Conservation (phyloP, 345 rosid genomes). For the Passiflora organensis region DNA sequence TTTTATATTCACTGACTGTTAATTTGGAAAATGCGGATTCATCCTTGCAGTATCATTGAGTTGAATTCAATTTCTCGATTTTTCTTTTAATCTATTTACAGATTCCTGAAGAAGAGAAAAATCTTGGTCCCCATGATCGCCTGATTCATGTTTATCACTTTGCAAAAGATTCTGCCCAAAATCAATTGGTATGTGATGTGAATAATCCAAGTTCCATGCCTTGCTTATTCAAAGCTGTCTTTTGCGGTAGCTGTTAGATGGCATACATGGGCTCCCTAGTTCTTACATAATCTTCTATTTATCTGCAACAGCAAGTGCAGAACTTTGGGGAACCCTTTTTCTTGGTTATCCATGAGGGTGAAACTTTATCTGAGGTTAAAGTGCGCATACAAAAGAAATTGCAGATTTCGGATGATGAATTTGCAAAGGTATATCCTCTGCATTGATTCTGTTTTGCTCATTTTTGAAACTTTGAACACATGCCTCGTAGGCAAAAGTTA, state of each 20-base stretch:
- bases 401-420: slow-evolving; percentile 90
- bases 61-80: not conserved
- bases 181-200: slow-evolving; percentile 44
- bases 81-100: slow-evolving; percentile 21
- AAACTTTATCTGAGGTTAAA: slow-evolving; percentile 77
- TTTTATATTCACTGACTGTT: no score
- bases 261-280: not conserved
- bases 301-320: slow-evolving; percentile 57
- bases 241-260: not conserved
- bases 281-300: not conserved
- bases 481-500: not conserved
- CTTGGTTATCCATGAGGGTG: slow-evolving; percentile 89
- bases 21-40: not conserved
- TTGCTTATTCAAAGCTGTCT: not conserved
- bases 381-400: slow-evolving; percentile 81
- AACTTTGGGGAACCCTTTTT: slow-evolving; percentile 98
- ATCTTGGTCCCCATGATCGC: slow-evolving; percentile 85
- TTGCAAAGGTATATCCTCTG: slow-evolving; percentile 61
- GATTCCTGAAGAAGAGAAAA: slow-evolving; percentile 97
- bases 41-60: not conserved
- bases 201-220: not conserved
- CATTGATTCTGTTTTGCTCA: not conserved
- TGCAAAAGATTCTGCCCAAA: slow-evolving; percentile 71
- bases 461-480: not conserved
- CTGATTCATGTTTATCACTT: slow-evolving; percentile 92